Base-by-base conservation (phyloP, 169 alveolate genomes). In the Plasmodium reichenowi region DNA sequence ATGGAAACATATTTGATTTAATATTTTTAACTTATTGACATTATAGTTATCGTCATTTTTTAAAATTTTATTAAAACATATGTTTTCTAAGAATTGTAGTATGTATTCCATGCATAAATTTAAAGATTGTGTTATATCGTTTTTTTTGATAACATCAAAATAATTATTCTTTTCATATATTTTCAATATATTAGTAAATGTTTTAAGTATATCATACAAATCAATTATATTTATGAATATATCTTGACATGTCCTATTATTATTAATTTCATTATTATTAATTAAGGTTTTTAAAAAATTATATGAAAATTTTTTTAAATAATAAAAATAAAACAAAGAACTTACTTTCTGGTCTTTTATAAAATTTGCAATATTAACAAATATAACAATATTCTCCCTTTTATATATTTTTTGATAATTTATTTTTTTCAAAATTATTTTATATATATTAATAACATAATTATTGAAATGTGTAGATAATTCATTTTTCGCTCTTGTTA, bases 241-340 rank as follows among this genome's bases (percentile, higher is more conserved):
- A 83, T 32, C 45, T 5, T 32, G 45, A 32, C 6, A 32, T 4
- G 45, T 32, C 9, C 45, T 54, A 59, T n/a, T 20, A 5, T 45
- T 70, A 17, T 60, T 43, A 22, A 9, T 83, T 54, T 70, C 59
- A 26, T 83, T 68, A 20, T 83, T 62, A 38, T 54, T 54, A 83
- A 70, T 63, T 52, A 71, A 43, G 4, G 54, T 47, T 5, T 17
- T 67, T 56, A 83, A 29, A 63, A 83, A 83, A 17, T 45, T 62
- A 8, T 58, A 48, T 22, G 56, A 26, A 45, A 83, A 71, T 56
- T 83, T 83, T 15, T 45, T 56, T 63, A 83, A 68, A 73, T 83
- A 83, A 62, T 29, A 72, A 48, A 83, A 83, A 83, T 83, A 83
- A 83, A 83, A 83, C 22, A 83, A 26, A 7, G 74, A 13, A 83